Evolutionary conservation across 148 eudicot species (phyloP), one percentile per base, ranked within the genome.

Genomic region (Heliamphora exappendiculata): DNA sequence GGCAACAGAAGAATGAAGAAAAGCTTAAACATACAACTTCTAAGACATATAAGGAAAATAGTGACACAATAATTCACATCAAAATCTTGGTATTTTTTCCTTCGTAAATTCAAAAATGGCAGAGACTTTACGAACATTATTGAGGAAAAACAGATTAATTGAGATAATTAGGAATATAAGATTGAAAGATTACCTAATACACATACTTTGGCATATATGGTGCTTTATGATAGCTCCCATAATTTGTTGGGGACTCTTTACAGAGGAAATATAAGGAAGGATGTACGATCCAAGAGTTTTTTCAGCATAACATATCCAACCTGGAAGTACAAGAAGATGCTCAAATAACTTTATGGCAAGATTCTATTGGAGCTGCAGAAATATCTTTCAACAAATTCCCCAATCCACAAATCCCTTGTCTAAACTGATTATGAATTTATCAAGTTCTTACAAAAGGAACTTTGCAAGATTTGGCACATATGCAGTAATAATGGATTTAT

Each of bases 231-330:
- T 85, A 51, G 97, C 85, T 72, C 99, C 99, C 68, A 95, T 95
- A 44, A 91, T 85, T 83, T 95, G 99, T 76, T 95, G 99, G 54
- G 99, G 99, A 81, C 99, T 95, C 85, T 93, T 95, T 20, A 95
- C 99, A 34, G 99, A 91, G 51, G 99, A 95, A 74, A 95, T 91
- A 78, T 91, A 85, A 70, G 99, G 99, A 76, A 95, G 87, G 73
- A 95, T 86, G 76, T 86, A 95, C 8, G 99, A 91, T 62, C 99
- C 99, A 81, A 95, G 94, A 71, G 97, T 91, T 85, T 95, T 95
- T 76, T 95, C 99, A 16, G 99, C 98, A 85, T 95, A 95, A 84
- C 99, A 95, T 80, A 95, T 93, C 99, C 99, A 95, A 82, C 99
- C 99, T 95, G 86, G 66, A 80, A 47, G 59, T 57, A 72, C 12